Percentiles rank a stretch among this genome's conserved stretches.
phyloP scores from a whole-genome alignment of 306 rosid species.

The Quercus berberidifolia region DNA sequence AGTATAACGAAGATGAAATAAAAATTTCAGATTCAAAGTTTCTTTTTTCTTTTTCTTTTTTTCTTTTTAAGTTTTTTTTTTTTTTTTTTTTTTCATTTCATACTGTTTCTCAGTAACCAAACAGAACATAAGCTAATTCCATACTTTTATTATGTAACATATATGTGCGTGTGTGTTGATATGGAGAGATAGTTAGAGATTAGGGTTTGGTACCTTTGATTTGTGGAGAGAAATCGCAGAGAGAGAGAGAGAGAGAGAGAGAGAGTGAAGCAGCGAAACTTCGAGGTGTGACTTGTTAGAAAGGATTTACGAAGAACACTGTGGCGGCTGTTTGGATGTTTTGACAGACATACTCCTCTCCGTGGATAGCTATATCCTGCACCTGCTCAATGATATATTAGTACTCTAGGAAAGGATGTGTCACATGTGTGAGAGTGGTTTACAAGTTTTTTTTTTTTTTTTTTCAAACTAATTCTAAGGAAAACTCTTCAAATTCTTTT shows the following conservation, averaged over 20 bases:
- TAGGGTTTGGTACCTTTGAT: constrained; percentile 19
- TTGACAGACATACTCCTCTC: background rate
- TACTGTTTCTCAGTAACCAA: background rate
- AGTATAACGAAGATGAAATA: background rate
- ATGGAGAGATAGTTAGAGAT: background rate
- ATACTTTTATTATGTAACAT: background rate
- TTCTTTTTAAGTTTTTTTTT: background rate
- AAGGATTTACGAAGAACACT: background rate
- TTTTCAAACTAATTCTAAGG: fast-evolving
- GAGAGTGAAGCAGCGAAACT: background rate
- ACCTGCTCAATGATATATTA: background rate
- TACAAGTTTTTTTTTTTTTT: no score
- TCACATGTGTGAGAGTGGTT: no score
- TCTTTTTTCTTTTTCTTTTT: background rate
- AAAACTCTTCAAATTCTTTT: no score
- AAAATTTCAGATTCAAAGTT: background rate
- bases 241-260: background rate
- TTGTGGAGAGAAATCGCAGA: background rate
- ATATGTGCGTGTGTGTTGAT: background rate
- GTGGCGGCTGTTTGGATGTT: background rate
- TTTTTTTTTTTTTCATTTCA: background rate
- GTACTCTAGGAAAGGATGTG: no score
- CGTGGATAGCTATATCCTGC: background rate
- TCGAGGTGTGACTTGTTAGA: background rate
- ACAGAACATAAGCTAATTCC: background rate